Evolutionary conservation across 345 rosid genomes (phyloP).

Genomic region (Toxicodendron radicans): DNA sequence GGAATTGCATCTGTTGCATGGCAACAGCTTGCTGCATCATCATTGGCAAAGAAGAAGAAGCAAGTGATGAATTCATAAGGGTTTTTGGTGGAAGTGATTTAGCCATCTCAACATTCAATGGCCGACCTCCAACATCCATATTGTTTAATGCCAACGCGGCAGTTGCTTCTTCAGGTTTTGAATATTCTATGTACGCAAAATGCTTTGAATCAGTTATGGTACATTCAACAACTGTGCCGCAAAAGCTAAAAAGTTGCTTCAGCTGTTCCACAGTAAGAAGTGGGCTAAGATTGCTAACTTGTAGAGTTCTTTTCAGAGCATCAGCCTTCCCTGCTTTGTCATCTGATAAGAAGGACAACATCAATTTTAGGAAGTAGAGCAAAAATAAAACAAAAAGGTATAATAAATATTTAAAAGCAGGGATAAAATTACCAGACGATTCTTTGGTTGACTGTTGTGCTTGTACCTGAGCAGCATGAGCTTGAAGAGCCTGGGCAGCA

Average conservation of each 20-base stretch:
- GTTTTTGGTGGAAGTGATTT: slow-evolving; percentile 86
- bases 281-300: slow-evolving; percentile 97
- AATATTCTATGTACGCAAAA: slow-evolving; percentile 85
- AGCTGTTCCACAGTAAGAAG: slow-evolving; percentile 88
- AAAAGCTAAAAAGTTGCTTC: slow-evolving; percentile 86
- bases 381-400: neutral
- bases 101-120: slow-evolving; percentile 95
- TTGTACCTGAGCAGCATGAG: slow-evolving; percentile 98
- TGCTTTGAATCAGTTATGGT: slow-evolving; percentile 84
- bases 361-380: slow-evolving; percentile 6
- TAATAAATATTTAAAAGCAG: neutral
- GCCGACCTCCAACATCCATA: slow-evolving; percentile 93
- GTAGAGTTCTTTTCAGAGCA: slow-evolving; percentile 73
- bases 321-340: slow-evolving; percentile 59
- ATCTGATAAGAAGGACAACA: slow-evolving; percentile 38
- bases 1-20: slow-evolving; percentile 98
- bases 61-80: slow-evolving; percentile 41
- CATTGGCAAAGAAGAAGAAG: slow-evolving; percentile 85
- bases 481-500: slow-evolving; percentile 99
- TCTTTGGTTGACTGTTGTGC: slow-evolving; percentile 76
- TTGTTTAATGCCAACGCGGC: slow-evolving; percentile 90
- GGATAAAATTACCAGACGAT: slow-evolving; percentile 51
- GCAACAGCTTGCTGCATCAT: slow-evolving; percentile 99
- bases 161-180: slow-evolving; percentile 85
- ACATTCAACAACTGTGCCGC: slow-evolving; percentile 87